Base-by-base conservation (phyloP, 202 grass and related monocot species). In the Carex arenaria region DNA sequence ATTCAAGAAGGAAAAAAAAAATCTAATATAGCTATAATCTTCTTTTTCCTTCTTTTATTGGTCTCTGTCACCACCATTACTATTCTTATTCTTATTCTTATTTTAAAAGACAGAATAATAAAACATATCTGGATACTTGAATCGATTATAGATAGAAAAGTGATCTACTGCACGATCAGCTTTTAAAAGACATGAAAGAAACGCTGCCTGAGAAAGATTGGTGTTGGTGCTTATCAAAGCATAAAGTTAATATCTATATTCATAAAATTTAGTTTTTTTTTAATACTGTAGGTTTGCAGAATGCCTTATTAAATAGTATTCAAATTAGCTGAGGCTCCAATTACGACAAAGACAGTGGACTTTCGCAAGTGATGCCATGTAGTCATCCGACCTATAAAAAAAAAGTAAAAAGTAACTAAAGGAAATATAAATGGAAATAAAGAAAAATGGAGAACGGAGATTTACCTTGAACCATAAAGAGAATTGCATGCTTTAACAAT, bases 381-480 rank as follows among this genome's bases (percentile, higher is more conserved):
- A 98, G 74, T 98, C 95, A 32, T 92, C 87, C 8, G 95, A 93
- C 64, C 95, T 98, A 68, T 49, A 80, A 17, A 40, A 88, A 88
- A 73, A 79, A 49, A 81, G 32, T 60, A 64, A 66, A 65, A 76
- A 36, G 22, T 36, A 43, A 61, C 30, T 36, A 9, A 51, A 53
- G 23, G 22, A 65, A 69, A 26, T 23, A 57, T 45, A 72, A 68
- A 38, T 49, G 14, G 26, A 60, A 10, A 20, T 10, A 83, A 22
- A 31, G 79, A 17, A 32, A 28, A 57, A 18, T 64, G 17, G 56
- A 38, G 77, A 57, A 12, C 28, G 7, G 51, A 76, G 22, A 76
- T 55, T 76, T 71, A 98, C 95, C 95, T 95, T 73, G 91, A 98
- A 85, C 95, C 92, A 85, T 98, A 98, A 0, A 91, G 87, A 13